Percentiles rank a stretch among this genome's conserved stretches.
Evolutionary conservation across 78 protist genomes (phyloP).

Genomic region (Dictyostelium capitatum): DNA sequence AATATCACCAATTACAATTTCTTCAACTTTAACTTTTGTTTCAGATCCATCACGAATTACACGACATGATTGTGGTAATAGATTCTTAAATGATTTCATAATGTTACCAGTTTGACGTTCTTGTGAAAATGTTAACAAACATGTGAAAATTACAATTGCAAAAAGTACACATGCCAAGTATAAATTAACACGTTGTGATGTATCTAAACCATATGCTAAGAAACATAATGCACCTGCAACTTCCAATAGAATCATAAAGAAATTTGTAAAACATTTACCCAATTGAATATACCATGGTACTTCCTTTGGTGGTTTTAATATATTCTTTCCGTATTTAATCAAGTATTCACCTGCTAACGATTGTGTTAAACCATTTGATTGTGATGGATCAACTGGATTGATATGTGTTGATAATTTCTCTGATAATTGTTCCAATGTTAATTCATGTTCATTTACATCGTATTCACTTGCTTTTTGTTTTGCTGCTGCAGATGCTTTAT

Average conservation of each 20-base stretch:
- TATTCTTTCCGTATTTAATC: conserved; percentile 39
- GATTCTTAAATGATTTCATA: conserved; percentile 90
- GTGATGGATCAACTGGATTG: conserved; percentile 40
- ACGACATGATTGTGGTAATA: conserved; percentile 84
- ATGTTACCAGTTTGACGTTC: conserved; percentile 85
- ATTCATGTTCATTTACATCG: conserved; percentile 75
- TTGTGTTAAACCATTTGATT: conserved; percentile 32
- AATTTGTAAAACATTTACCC: conserved; percentile 43
- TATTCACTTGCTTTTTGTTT: conserved; percentile 74
- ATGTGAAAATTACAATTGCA: conserved; percentile 93
- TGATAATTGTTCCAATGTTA: conserved; percentile 40
- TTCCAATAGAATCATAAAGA: conserved; percentile 77
- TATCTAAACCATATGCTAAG: conserved; percentile 68
- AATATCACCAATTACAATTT: conserved; percentile 87
- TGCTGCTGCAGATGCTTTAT: conserved; percentile 3
- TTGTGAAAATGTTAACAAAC: conserved; percentile 91
- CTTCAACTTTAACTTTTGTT: conserved; percentile 31
- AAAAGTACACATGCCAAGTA: conserved; percentile 93
- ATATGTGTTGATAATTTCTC: conserved; percentile 42
- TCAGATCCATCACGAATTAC: conserved; percentile 89
- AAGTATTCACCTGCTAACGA: conserved; percentile 34
- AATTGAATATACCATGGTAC: conserved; percentile 72
- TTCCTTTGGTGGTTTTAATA: conserved; percentile 77
- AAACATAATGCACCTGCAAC: conserved; percentile 74
- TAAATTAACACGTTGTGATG: conserved; percentile 53